A percentile compares a stretch with the other conserved stretches of the same genome.
These are phyloP conservation scores for Lindgomyces ingoldianus DNA, from an alignment of 495 filamentous ascomycete genomes.

Conservation along the genomic window DNA sequence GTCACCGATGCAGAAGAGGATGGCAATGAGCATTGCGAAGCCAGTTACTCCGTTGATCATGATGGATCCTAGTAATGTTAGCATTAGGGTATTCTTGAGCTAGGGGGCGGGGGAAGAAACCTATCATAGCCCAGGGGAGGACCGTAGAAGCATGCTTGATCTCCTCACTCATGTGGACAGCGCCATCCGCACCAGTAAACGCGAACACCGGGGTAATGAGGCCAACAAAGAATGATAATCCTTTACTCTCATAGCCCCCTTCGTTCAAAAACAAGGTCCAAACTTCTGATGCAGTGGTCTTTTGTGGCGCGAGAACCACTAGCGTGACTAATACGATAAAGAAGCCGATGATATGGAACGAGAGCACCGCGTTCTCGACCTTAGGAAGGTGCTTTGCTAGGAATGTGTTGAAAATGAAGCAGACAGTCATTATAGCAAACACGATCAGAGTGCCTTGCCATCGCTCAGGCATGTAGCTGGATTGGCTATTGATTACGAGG, in stretches of 20 bases:
- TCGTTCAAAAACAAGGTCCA: slow-evolving; percentile 13
- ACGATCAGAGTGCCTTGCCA: slow-evolving; percentile 24
- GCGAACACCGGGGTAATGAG: background rate
- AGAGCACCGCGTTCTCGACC: background rate
- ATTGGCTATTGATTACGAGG: slow-evolving; percentile 11
- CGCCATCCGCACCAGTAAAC: background rate
- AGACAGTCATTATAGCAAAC: slow-evolving; percentile 3
- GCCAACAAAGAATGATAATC: slow-evolving; percentile 10
- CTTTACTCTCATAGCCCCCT: slow-evolving; percentile 15
- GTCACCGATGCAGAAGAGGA: slow-evolving; percentile 14
- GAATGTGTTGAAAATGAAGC: slow-evolving; percentile 10
- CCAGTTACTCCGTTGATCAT: slow-evolving; percentile 12
- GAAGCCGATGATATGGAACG: slow-evolving; percentile 19
- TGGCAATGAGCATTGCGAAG: slow-evolving; percentile 14
- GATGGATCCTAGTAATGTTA: background rate
- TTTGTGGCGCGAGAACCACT: slow-evolving; percentile 15
- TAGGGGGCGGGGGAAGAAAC: slow-evolving; percentile 5
- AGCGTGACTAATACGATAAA: slow-evolving; percentile 19
- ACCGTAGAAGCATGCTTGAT: slow-evolving; percentile 5
- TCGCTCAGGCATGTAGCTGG: background rate
- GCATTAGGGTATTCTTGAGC: background rate
- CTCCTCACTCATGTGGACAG: slow-evolving; percentile 9
- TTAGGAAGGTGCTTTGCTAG: slow-evolving; percentile 1
- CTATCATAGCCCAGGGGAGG: background rate
- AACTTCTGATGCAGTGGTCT: background rate